Evolutionary conservation across 2,329 filamentous ascomycete genomes (phyloP), one percentile per base, ranked within the genome.

Genomic region (Sporothrix globosa): DNA sequence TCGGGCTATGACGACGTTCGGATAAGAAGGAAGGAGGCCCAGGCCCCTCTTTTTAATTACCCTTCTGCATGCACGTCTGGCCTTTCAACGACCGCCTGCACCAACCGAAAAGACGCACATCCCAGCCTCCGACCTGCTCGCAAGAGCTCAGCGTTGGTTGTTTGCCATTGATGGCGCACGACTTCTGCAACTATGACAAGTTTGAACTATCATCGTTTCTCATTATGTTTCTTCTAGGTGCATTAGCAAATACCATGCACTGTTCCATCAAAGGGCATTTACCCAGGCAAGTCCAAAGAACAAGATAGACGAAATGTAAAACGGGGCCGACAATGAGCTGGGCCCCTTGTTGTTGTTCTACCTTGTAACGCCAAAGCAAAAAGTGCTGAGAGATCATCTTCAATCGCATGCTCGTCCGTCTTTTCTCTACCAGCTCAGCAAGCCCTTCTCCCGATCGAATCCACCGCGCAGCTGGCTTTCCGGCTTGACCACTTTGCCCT

Each of bases 401-500:
- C 48, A 0, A 10, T 34, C 14, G 10, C 60, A 13, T 39, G 46
- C 13, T 39, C 30, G 34, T 13, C 17, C 27, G 7, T 19, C 27
- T 21, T 7, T 5, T 11, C 39, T 39, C 46, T 66, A 66, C 96
- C 96, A 99, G 82, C 95, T 98, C 78, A 92, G 87, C 75, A 97
- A 69, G 10, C 92, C 92, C 78, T 84, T 92, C 70, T 84, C 85
- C 60, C 96, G 84, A 83, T 99, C 93, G 81, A 98, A 99, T 0
- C 96, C 96, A 34, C 92, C 96, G 72, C 96, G 83, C 74, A 99
- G 80, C 83, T 98, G 94, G 69, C 85, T 86, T 77, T 90, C 91
- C 0, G 94, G 92, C 84, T 97, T 97, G 68, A 98, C 89, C 34
- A 98, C 88, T 83, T 97, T 98, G 30, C 96, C 96, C 82, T 97